Evolutionary conservation across 768 basidiomycete genomes (phyloP).

Genomic region (Rickenella mellea): DNA sequence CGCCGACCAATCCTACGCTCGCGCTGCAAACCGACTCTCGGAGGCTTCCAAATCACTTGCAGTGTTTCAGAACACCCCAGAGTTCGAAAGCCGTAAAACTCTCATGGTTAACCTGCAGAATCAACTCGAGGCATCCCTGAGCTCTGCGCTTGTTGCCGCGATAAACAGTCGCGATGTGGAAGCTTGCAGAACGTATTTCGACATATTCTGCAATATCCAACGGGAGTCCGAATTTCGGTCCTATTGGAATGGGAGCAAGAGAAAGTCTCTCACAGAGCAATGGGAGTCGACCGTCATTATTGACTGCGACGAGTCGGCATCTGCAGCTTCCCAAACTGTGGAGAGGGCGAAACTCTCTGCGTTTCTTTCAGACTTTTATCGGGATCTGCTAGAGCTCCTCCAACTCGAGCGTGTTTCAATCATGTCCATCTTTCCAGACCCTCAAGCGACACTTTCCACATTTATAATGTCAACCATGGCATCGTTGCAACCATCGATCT

Average conservation of each 20-base stretch:
- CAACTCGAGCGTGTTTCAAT: conserved; percentile 65
- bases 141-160: conserved; percentile 82
- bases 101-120: conserved; percentile 92
- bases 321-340: conserved; percentile 20
- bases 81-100: conserved; percentile 78
- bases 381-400: conserved; percentile 55
- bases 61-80: conserved; percentile 86
- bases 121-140: conserved; percentile 86
- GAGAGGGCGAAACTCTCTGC: conserved; percentile 36
- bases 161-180: conserved; percentile 71
- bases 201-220: conserved; percentile 86
- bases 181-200: conserved; percentile 68
- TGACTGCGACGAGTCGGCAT: conserved; percentile 35
- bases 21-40: conserved; percentile 85
- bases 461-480: conserved; percentile 79
- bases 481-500: conserved; percentile 70
- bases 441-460: conserved; percentile 61
- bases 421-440: conserved; percentile 83
- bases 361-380: conserved; percentile 72
- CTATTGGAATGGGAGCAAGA: conserved; percentile 85
- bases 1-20: conserved; percentile 66
- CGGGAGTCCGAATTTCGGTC: conserved; percentile 87
- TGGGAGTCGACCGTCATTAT: conserved; percentile 59
- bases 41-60: conserved; percentile 87
- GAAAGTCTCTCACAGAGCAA: conserved; percentile 48